Conservation (phyloP, 805 yeast species). For the Pichia heedii region DNA sequence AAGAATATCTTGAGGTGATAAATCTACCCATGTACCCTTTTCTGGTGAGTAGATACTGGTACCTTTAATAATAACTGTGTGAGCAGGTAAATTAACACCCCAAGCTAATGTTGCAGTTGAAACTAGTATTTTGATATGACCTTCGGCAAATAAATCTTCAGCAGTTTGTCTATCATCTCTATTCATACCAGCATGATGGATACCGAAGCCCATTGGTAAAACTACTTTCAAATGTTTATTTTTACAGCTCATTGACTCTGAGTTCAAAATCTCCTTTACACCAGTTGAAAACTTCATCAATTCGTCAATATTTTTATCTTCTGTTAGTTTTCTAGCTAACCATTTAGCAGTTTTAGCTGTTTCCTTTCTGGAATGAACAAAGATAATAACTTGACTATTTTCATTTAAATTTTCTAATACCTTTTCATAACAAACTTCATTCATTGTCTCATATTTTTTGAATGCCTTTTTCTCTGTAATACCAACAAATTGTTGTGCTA, state of each 20-base stretch:
- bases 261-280: conserved; percentile 49
- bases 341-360: conserved; percentile 77
- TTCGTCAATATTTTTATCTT: conserved; percentile 40
- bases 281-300: conserved; percentile 43
- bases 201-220: conserved; percentile 67
- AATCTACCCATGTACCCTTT: conserved; percentile 77
- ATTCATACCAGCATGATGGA: conserved; percentile 86
- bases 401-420: conserved; percentile 53
- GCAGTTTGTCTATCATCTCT: conserved; percentile 65
- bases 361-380: conserved; percentile 91
- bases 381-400: conserved; percentile 74
- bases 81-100: conserved; percentile 97
- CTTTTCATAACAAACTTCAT: conserved; percentile 83
- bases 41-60: conserved; percentile 92
- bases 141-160: conserved; percentile 84
- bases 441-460: conserved; percentile 72
- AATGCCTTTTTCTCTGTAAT: conserved; percentile 76
- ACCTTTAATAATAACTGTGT: conserved; percentile 87
- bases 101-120: conserved; percentile 93
- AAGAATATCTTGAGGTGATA: conserved; percentile 90
- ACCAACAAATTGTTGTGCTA: conserved; percentile 82
- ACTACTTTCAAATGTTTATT: conserved; percentile 50
- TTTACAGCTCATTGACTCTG: conserved; percentile 51
- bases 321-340: conserved; percentile 53
- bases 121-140: conserved; percentile 72